A percentile compares a stretch with the other conserved stretches of the same genome.
phyloP scores from a whole-genome alignment of 805 yeast species.

The Wickerhamiella australiensis region DNA sequence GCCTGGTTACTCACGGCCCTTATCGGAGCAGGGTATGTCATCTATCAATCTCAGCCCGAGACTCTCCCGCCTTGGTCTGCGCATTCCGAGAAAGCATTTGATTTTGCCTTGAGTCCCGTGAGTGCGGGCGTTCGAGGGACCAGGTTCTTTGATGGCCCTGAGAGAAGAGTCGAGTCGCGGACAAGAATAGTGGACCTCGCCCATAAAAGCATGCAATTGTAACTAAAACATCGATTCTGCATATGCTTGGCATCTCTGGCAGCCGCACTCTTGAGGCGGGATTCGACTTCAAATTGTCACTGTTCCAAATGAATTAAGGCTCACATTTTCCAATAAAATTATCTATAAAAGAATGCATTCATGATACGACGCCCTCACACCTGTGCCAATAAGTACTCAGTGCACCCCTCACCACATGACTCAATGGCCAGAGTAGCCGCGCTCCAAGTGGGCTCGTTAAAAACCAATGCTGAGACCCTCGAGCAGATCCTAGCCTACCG shows the following conservation, averaged over 20 bases:
- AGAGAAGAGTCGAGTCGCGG: not conserved
- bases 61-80: slow-evolving; percentile 6
- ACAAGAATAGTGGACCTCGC: not conserved
- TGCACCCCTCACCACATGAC: not conserved
- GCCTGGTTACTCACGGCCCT: slow-evolving; percentile 17
- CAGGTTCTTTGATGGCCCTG: slow-evolving; percentile 12
- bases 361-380: no score
- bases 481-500: slow-evolving; percentile 32
- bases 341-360: no score
- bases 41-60: not conserved
- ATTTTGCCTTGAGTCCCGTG: not conserved
- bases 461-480: slow-evolving; percentile 25
- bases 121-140: not conserved
- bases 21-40: slow-evolving; percentile 7
- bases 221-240: no score
- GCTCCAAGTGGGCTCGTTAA: not conserved
- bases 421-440: slow-evolving; percentile 3
- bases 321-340: no score
- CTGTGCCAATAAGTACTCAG: no score
- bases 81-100: slow-evolving; percentile 1
- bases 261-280: no score
- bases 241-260: no score
- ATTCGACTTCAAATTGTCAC: no score
- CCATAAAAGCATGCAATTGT: not conserved
- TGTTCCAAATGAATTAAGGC: no score